Base-by-base conservation (phyloP, 768 basidiomycete genomes). In the Daedalea quercina region DNA sequence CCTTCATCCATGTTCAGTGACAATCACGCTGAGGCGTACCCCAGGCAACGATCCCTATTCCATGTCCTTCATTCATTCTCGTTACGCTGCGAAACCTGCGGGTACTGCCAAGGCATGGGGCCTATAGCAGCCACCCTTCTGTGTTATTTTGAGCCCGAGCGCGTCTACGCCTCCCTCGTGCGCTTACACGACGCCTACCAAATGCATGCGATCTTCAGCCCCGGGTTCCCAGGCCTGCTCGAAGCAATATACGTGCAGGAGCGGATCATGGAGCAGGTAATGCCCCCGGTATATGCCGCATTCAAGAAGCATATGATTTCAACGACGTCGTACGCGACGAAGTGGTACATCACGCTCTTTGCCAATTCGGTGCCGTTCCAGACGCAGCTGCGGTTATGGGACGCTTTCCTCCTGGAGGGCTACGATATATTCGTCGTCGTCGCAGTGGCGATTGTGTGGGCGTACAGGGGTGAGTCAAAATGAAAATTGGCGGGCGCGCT, bases 51-150 rank as follows among this genome's bases (percentile, higher is more conserved):
- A 11, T 89, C 90, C 3, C 75, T 99, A 11, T 98, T 98, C 69
- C 93, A 92, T 65, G 92, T 96, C 53, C 76, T 98, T 24, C 96
- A 98, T 67, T 81, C 81, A 47, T 94, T 96, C 66, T 94, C 93
- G 1, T 75, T 94, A 19, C 74, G 76, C n/a, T 97, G 95, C 69
- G 67, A 74, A 17, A 73, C 78, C 11, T 98, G 96, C 56, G 95
- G 95, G 15, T 99, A 99, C 66, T 94, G 94, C 37, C 96, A 99
- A 71, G 96, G 96, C 55, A 99, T 99, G 96, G 94, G 96, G 1
- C 90, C 95, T 6, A 90, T 99, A 53, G 92, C 95, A 0, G 90
- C 94, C 1, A 97, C 94, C 1, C 76, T 99, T 20, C 78, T 97
- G 12, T 94, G 89, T 70, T 98, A 98, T 67, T 87, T 93, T 65